These are phyloP conservation scores for Urtica urens DNA, from an alignment of 306 rosid genomes.

Conservation along the genomic window DNA sequence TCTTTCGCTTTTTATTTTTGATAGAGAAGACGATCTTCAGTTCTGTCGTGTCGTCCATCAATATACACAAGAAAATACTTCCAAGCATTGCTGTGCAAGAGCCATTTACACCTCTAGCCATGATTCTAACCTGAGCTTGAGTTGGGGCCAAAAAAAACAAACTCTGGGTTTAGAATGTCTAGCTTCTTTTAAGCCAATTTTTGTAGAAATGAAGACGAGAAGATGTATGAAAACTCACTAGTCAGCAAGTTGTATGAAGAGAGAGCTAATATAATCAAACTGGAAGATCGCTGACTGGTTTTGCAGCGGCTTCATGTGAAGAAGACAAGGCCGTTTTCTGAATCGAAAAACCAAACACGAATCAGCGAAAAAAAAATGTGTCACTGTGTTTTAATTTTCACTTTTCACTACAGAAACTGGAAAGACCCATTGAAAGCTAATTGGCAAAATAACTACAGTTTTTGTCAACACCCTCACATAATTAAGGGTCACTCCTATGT, in stretches of 20 bases:
- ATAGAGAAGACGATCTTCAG: slow-evolving; percentile 3
- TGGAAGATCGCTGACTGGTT: slow-evolving; percentile 34
- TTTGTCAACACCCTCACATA: no score
- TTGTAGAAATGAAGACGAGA: not conserved
- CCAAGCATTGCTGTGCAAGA: slow-evolving; percentile 3
- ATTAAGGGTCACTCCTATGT: no score
- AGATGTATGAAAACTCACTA: slow-evolving; percentile 20
- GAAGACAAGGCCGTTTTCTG: slow-evolving; percentile 54
- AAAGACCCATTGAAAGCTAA: not conserved
- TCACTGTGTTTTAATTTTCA: not conserved
- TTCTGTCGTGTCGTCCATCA: not conserved
- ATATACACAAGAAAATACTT: not conserved
- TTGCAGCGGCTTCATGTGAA: slow-evolving; percentile 29
- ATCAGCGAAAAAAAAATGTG: not conserved
- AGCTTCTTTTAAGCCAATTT: not conserved
- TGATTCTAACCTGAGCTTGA: slow-evolving; percentile 2
- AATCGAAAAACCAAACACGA: slow-evolving; percentile 3
- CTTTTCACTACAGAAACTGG: not conserved
- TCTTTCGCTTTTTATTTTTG: not conserved
- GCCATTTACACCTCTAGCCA: slow-evolving; percentile 3
- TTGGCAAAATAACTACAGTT: no score
- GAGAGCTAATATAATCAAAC: slow-evolving; percentile 28
- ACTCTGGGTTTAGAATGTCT: not conserved
- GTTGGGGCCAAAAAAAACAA: not conserved
- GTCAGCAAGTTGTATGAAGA: slow-evolving; percentile 26